Percentiles rank a stretch among this genome's conserved stretches.
Evolutionary conservation across 441 rosid species (phyloP).

Genomic region (Brassica hybrid): DNA sequence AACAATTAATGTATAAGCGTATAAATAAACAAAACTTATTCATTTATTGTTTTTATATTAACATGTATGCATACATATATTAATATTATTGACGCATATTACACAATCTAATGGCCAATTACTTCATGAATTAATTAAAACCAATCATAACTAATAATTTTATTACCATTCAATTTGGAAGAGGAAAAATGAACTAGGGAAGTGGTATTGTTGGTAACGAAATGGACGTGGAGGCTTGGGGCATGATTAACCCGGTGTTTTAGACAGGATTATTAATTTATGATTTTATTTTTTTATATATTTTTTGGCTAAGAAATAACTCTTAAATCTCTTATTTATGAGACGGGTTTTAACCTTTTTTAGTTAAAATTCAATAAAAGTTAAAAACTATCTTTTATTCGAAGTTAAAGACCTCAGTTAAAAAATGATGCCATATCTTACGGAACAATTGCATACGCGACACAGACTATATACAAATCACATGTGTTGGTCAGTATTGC

Average conservation of each 20-base stretch:
- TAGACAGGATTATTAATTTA: too few relatives aligned
- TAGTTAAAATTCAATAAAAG: too few relatives aligned
- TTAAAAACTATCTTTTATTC: too few relatives aligned
- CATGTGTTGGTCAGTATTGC: slow-evolving; percentile 41
- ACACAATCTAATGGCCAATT: background rate
- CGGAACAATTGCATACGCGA: slow-evolving; percentile 38
- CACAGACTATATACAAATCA: slow-evolving; percentile 37
- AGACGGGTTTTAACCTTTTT: too few relatives aligned
- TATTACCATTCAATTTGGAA: slow-evolving; percentile 11
- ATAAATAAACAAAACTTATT: too few relatives aligned
- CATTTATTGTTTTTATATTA: background rate
- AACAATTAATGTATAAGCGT: background rate
- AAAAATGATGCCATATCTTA: slow-evolving; percentile 12
- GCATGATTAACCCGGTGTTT: background rate
- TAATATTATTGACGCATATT: background rate
- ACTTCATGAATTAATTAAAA: background rate
- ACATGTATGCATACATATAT: too few relatives aligned
- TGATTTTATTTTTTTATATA: too few relatives aligned
- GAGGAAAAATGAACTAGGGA: background rate
- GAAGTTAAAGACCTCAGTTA: too few relatives aligned
- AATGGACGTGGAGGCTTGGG: slow-evolving; percentile 33
- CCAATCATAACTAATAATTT: slow-evolving; percentile 6
- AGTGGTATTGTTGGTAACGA: slow-evolving; percentile 35
- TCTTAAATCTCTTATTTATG: too few relatives aligned
- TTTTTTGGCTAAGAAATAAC: too few relatives aligned